Evolutionary conservation across 106 monocot species (phyloP).

Genomic region (Apostasia shenzhenica): DNA sequence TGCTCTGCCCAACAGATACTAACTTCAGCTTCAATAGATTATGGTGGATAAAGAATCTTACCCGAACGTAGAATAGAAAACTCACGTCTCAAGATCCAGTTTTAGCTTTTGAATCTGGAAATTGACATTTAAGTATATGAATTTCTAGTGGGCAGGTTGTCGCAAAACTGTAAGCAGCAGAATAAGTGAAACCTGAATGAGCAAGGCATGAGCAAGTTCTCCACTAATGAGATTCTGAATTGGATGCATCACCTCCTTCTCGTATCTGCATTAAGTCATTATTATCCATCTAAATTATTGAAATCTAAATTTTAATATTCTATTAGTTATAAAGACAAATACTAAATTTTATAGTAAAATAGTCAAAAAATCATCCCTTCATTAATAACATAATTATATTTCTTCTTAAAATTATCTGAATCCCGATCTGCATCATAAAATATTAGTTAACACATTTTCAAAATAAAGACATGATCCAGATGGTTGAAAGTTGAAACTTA

Average conservation of each 20-base stretch:
- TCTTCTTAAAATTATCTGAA: too few species aligned
- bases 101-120: conserved; percentile 98
- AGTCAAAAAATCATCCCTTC: too few species aligned
- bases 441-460: too few species aligned
- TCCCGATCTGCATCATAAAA: too few species aligned
- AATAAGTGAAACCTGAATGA: conserved; percentile 68
- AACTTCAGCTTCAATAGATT: not conserved
- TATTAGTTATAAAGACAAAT: too few species aligned
- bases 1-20: conserved; percentile 43
- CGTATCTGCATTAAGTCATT: conserved; percentile 56
- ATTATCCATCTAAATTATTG: too few species aligned
- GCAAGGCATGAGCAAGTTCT: conserved; percentile 85
- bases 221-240: conserved; percentile 78
- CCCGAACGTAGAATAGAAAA: conserved; percentile 6
- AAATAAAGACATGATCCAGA: too few species aligned
- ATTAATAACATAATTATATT: too few species aligned
- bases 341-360: too few species aligned
- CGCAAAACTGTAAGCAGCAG: not conserved
- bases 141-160: not conserved
- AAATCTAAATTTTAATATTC: too few species aligned
- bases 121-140: conserved; percentile 6
- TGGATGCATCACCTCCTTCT: conserved; percentile 92
- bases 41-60: not conserved
- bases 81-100: conserved; percentile 93
- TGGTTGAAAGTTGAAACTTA: too few species aligned